Evolutionary conservation across 2,329 filamentous ascomycete species (phyloP), one percentile per base, ranked within the genome.

Genomic region (Coleophoma cylindrospora): DNA sequence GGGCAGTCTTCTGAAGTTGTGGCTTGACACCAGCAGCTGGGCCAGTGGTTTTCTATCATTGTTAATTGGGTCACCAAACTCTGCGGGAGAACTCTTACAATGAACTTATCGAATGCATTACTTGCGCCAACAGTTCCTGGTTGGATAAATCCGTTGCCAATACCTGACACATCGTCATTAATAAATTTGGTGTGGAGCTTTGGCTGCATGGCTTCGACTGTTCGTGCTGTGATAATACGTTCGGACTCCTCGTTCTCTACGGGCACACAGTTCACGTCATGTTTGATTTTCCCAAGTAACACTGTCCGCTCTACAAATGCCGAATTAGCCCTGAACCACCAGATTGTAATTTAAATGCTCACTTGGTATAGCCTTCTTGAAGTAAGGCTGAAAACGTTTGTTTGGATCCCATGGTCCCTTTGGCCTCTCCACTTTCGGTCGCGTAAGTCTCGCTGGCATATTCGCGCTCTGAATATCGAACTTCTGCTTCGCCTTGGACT

Each of bases 1-100:
- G 91, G 34, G 89, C 87, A 27, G 89, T 86, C 74, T 97, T 96
- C 70, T 89, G 85, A 60, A 89, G 85, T 66, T 81, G 79, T 6
- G 80, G 73, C 70, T 81, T 84, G 68, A 85, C 76, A 54, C 77
- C 71, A 66, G 83, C 80, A 61, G 71, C 68, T 46, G 71, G 56
- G 47, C 55, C 62, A 47, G 63, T 64, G 34, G 64, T 74, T 77
- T 83, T 83, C 80, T 84, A 50, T 3, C 45, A 19, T 17, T n/a
- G 15, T 45, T 43, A 45, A 37, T 57, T 41, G 57, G 15, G 7
- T 40, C 34, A 34, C 34, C 27, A 34, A 37, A 38, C 22, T 43
- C 17, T 17, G 19, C 34, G 22, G 50, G 41, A 27, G 33, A 17
- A 36, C 13, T 71, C 81, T 66, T 70, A 86, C 83, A 55, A 85